Conservation (phyloP, 164 flowering plant species). For the Magnolia officinalis region DNA sequence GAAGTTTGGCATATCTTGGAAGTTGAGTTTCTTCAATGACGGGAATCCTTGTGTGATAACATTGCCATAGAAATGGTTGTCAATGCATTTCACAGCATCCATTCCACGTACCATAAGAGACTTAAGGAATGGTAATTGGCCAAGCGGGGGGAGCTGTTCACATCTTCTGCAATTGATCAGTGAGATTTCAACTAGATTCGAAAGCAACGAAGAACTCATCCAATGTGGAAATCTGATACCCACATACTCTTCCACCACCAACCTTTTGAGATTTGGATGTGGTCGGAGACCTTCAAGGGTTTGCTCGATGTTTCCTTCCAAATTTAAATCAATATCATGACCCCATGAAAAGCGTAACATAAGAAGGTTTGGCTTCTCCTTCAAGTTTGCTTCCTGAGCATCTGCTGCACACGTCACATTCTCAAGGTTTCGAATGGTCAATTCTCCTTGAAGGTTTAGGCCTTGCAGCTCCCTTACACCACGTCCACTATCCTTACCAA, state of each 20-base stretch:
- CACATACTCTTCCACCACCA: constrained; percentile 14
- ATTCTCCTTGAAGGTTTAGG: constrained; percentile 5
- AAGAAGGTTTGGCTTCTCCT: not conserved
- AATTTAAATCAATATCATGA: not conserved
- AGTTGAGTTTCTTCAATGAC: constrained; percentile 5
- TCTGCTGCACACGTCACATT: not conserved
- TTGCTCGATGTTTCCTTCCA: not conserved
- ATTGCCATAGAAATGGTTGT: constrained; percentile 1
- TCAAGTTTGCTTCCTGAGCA: constrained; percentile 8
- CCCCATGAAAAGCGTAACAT: not conserved
- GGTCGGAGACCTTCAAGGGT: constrained; percentile 22
- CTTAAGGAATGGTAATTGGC: constrained; percentile 23
- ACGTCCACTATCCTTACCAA: not conserved
- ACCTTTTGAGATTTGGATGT: constrained; percentile 12
- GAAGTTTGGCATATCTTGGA: constrained; percentile 11
- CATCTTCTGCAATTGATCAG: constrained; percentile 23
- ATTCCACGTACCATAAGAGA: constrained; percentile 5
- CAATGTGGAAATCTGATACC: constrained; percentile 24
- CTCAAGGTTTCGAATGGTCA: not conserved
- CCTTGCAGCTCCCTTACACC: not conserved
- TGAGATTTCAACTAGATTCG: constrained; percentile 6
- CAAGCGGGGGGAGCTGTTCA: constrained; percentile 15
- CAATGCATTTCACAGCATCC: constrained; percentile 10
- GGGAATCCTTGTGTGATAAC: not conserved
- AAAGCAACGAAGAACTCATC: constrained; percentile 9